Percentiles rank a stretch among this genome's conserved stretches.
Evolutionary conservation across 306 rosid genomes (phyloP).

Genomic region (Trifolium fragiferum): DNA sequence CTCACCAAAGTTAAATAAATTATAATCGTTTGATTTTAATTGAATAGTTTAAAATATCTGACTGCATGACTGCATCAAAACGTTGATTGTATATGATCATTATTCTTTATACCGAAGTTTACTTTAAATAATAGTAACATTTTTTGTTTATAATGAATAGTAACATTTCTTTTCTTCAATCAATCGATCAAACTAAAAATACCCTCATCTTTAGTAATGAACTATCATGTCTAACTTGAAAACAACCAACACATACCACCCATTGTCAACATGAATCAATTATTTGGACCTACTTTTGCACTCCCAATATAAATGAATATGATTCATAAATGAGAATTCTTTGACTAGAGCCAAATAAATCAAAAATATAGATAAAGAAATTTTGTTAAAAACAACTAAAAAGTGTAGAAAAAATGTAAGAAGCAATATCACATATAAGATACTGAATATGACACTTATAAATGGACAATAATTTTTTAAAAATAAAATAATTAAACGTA

Average conservation of each 20-base stretch:
- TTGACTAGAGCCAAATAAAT: background rate
- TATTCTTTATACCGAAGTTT: too few relatives aligned
- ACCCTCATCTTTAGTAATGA: constrained; percentile 56
- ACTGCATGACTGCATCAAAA: too few relatives aligned
- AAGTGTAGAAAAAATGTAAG: background rate
- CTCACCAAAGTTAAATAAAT: too few relatives aligned
- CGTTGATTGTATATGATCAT: too few relatives aligned
- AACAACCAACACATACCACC: constrained; percentile 43
- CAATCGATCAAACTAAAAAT: constrained; percentile 45
- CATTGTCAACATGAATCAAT: constrained; percentile 51
- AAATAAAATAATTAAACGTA: too few relatives aligned
- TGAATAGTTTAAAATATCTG: too few relatives aligned
- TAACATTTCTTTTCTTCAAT: constrained; percentile 45
- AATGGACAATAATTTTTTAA: background rate
- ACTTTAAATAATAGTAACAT: too few relatives aligned
- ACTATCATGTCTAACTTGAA: constrained; percentile 65
- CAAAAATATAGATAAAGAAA: background rate
- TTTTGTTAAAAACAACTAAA: background rate
- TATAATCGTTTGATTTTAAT: too few relatives aligned
- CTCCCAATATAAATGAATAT: constrained; percentile 26
- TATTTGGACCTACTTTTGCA: constrained; percentile 50
- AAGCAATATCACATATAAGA: background rate
- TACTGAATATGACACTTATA: too few relatives aligned
- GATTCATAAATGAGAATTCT: constrained; percentile 4
- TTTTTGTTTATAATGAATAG: constrained; percentile 8